These are phyloP conservation scores for Clonostachys chloroleuca DNA, from an alignment of 2,329 filamentous ascomycete genomes.

Conservation along the genomic window DNA sequence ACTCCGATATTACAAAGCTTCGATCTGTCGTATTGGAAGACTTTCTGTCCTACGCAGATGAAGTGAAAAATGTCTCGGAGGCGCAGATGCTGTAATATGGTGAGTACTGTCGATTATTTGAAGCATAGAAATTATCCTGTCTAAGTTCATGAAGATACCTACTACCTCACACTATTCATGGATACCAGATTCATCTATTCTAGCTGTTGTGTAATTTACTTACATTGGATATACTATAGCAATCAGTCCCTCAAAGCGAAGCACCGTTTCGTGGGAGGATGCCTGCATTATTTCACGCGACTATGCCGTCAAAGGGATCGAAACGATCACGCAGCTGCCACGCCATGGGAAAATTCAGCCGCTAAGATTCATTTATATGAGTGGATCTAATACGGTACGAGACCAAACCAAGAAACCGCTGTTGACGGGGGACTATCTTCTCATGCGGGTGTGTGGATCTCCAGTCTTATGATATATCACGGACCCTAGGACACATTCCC, in stretches of 20 bases:
- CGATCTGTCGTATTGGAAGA: conserved; percentile 30
- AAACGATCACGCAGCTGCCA: conserved; percentile 21
- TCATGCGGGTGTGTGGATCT: conserved; percentile 33
- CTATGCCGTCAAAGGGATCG: conserved; percentile 19
- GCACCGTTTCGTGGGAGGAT: conserved; percentile 21
- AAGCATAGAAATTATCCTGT: too few relatives aligned
- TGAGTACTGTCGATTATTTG: too few relatives aligned
- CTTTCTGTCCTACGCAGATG: conserved; percentile 32
- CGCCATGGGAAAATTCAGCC: conserved; percentile 15
- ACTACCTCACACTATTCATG: too few relatives aligned
- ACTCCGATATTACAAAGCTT: conserved; percentile 24
- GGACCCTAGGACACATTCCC: conserved; percentile 16
- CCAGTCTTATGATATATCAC: conserved; percentile 12
- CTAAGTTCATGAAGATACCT: too few relatives aligned
- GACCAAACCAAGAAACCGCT: conserved; percentile 28
- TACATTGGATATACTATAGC: conserved; percentile 20
- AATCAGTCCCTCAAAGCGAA: conserved; percentile 28
- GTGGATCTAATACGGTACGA: conserved; percentile 29
- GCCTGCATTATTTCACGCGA: conserved; percentile 32
- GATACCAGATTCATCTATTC: too few relatives aligned
- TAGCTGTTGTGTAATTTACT: too few relatives aligned
- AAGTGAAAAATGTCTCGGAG: conserved; percentile 29
- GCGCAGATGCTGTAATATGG: conserved; percentile 38
- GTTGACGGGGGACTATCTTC: conserved; percentile 27
- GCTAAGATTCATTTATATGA: conserved; percentile 39